Evolutionary conservation across 768 basidiomycete species (phyloP).

Genomic region (Tulasnella sp.): DNA sequence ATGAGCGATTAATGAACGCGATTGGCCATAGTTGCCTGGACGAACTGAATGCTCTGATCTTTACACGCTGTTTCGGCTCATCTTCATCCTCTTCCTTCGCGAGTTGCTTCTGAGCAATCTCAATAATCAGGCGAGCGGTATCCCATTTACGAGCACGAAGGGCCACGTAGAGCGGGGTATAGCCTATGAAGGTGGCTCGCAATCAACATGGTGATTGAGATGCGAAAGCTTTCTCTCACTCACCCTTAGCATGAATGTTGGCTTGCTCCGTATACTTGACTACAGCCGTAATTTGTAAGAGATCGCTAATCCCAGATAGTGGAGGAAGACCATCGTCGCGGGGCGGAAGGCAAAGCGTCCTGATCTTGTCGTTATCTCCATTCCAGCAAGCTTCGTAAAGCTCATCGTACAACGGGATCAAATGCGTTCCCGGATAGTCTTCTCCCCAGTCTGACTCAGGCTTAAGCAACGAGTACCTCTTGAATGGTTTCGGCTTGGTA

Average conservation of each 20-base stretch:
- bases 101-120: slow-evolving; percentile 55
- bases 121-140: slow-evolving; percentile 54
- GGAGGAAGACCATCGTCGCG: slow-evolving; percentile 31
- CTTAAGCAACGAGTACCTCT: not conserved
- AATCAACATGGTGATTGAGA: not conserved
- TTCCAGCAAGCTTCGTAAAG: slow-evolving; percentile 54
- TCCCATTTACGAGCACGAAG: slow-evolving; percentile 50
- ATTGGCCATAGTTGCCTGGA: not conserved
- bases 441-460: not conserved
- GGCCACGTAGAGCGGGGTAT: slow-evolving; percentile 48
- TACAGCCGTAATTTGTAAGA: slow-evolving; percentile 2
- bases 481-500: not conserved
- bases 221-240: not conserved
- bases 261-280: slow-evolving; percentile 27
- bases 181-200: slow-evolving; percentile 28
- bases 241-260: slow-evolving; percentile 27
- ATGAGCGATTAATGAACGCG: not conserved
- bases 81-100: slow-evolving; percentile 37
- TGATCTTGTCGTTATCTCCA: slow-evolving; percentile 51
- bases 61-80: not conserved
- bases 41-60: not conserved
- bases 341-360: slow-evolving; percentile 51
- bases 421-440: slow-evolving; percentile 34
- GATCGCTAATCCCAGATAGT: not conserved
- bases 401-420: slow-evolving; percentile 46